Evolutionary conservation across 805 yeast genomes (phyloP).

Genomic region (Candida cerambycidarum): DNA sequence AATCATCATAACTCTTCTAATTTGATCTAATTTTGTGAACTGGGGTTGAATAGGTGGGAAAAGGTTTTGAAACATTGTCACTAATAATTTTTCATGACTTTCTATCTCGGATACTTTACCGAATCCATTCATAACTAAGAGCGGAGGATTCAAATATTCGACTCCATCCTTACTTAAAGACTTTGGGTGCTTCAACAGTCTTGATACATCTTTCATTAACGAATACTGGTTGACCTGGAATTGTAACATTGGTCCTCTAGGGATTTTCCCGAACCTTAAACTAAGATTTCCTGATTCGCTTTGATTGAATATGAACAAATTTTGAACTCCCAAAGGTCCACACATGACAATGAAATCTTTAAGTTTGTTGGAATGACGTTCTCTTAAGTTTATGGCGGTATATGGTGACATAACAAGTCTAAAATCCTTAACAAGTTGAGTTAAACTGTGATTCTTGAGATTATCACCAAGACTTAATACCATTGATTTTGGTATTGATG

Average conservation of each 20-base stretch:
- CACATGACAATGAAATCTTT: constrained; percentile 98
- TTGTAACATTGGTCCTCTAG: constrained; percentile 91
- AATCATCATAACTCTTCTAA: constrained; percentile 82
- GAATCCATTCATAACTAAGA: constrained; percentile 92
- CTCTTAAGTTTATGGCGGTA: constrained; percentile 85
- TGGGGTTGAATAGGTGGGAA: constrained; percentile 94
- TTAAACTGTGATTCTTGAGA: constrained; percentile 73
- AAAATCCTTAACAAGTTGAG: constrained; percentile 84
- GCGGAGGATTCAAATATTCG: constrained; percentile 77
- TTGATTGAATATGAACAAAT: constrained; percentile 83
- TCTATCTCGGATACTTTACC: constrained; percentile 44
- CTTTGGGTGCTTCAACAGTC: constrained; percentile 73
- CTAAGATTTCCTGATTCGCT: constrained; percentile 79
- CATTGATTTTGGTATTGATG: constrained; percentile 88
- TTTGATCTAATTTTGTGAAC: constrained; percentile 65
- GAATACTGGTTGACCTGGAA: constrained; percentile 78
- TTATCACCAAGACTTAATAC: constrained; percentile 83
- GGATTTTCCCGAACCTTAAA: constrained; percentile 80
- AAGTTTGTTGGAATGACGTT: constrained; percentile 81
- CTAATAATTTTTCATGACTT: constrained; percentile 73
- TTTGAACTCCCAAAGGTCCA: constrained; percentile 92
- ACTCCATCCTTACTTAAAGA: constrained; percentile 63
- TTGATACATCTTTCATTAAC: constrained; percentile 74
- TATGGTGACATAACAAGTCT: constrained; percentile 94
- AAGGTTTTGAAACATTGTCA: constrained; percentile 92